Conservation (phyloP, 1,139 yeast species). For the Candida pseudocylindracea region DNA sequence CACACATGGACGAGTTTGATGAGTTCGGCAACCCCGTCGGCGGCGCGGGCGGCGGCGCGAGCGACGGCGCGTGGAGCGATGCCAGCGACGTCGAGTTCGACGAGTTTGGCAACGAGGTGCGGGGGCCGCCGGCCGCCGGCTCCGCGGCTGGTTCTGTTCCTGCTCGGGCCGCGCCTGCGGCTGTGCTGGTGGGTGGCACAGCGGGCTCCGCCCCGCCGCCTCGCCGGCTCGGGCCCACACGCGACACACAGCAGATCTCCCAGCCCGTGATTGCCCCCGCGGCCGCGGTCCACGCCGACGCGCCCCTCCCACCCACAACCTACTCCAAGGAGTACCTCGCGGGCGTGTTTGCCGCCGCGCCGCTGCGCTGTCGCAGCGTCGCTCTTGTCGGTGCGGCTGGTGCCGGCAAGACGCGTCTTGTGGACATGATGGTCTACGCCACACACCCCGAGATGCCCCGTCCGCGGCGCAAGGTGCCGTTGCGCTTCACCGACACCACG, state of each 20-base stretch:
- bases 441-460: constrained; percentile 26
- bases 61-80: constrained; percentile 3
- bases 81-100: constrained; percentile 19
- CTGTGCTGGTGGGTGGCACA: no score
- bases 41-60: no score
- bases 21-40: constrained; percentile 71
- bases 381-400: constrained; percentile 65
- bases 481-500: constrained; percentile 52
- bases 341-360: constrained; percentile 19
- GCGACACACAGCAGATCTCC: constrained; percentile 33
- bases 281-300: constrained; percentile 20
- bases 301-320: constrained; percentile 28
- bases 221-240: background rate
- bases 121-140: constrained; percentile 1
- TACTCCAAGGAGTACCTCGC: constrained; percentile 46
- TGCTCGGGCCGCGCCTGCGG: background rate
- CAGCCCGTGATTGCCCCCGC: constrained; percentile 14
- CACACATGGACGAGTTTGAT: constrained; percentile 40
- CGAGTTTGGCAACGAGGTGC: constrained; percentile 4
- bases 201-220: no score
- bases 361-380: constrained; percentile 56
- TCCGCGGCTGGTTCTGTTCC: background rate
- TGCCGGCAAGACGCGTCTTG: constrained; percentile 70
- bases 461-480: constrained; percentile 8
- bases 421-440: constrained; percentile 45